A percentile compares a stretch with the other conserved stretches of the same genome.
These are phyloP conservation scores for Vicia sativa DNA, from an alignment of 306 rosid genomes.

Conservation along the genomic window DNA sequence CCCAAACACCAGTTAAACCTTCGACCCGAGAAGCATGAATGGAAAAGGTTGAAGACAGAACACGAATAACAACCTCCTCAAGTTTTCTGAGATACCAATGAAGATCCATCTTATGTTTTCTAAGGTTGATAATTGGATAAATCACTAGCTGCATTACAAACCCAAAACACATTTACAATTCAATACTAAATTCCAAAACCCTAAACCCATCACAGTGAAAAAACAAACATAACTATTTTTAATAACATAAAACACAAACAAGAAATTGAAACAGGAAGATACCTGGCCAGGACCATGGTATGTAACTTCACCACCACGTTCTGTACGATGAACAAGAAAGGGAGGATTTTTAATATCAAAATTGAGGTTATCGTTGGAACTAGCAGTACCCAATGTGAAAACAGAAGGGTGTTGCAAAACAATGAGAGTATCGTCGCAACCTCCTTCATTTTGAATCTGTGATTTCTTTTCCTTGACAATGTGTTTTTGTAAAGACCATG, in stretches of 20 bases:
- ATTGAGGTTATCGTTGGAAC: constrained; percentile 43
- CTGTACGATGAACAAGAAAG: constrained; percentile 50
- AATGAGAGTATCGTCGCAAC: constrained; percentile 43
- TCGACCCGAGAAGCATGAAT: constrained; percentile 71
- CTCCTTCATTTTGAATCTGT: constrained; percentile 41
- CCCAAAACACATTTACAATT: constrained; percentile 23
- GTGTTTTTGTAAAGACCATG: constrained; percentile 55
- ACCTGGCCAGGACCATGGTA: constrained; percentile 64
- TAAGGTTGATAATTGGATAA: constrained; percentile 89
- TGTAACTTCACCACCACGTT: constrained; percentile 58
- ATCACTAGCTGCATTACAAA: constrained; percentile 66
- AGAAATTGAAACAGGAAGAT: neutral
- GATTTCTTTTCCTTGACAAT: constrained; percentile 44
- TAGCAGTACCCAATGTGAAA: constrained; percentile 40
- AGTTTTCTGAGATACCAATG: constrained; percentile 78
- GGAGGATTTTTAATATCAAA: constrained; percentile 46
- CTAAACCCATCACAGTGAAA: neutral
- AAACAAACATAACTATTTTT: no score
- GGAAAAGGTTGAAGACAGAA: constrained; percentile 68
- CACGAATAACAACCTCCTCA: constrained; percentile 81
- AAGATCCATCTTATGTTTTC: constrained; percentile 84
- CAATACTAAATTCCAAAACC: neutral
- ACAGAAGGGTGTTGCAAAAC: constrained; percentile 49
- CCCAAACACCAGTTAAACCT: constrained; percentile 94
- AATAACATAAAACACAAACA: neutral